Evolutionary conservation across 1,284 basidiomycete genomes (phyloP).

Genomic region (Heterobasidion parviporum): DNA sequence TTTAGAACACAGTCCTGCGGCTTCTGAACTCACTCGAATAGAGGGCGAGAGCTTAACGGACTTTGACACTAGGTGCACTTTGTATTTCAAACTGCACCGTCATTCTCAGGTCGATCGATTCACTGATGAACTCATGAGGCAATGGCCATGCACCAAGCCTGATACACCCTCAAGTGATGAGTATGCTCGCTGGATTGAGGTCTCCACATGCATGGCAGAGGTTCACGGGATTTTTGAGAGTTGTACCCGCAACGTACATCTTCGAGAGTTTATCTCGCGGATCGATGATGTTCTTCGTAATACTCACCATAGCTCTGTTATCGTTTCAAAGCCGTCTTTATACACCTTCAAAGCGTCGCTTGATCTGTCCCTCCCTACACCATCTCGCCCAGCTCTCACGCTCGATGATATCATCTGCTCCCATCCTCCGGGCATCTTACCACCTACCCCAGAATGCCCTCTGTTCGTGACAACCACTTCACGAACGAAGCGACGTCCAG

Average conservation of each 20-base stretch:
- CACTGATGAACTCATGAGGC: constrained; percentile 11
- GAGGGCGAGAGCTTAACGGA: neutral
- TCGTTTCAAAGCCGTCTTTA: too few species aligned
- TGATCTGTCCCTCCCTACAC: too few species aligned
- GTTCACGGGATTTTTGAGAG: neutral
- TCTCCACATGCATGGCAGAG: neutral
- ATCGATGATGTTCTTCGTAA: neutral
- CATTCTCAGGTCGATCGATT: constrained; percentile 22
- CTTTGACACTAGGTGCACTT: neutral
- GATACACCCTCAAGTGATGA: neutral
- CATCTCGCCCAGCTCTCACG: neutral
- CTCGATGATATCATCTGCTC: neutral
- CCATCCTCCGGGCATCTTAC: neutral
- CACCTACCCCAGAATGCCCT: too few species aligned
- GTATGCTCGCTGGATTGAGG: neutral
- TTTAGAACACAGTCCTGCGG: neutral
- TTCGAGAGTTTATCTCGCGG: neutral
- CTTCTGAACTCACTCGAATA: neutral
- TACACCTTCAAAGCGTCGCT: too few species aligned
- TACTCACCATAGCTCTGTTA: too few species aligned
- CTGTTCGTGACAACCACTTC: too few species aligned
- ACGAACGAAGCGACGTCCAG: too few species aligned
- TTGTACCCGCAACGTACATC: neutral
- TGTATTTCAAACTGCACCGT: constrained; percentile 11
- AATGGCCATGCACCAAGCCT: neutral